Evolutionary conservation across 371 early-diverging fungal genomes (phyloP).

Genomic region (Mortierella sp.): DNA sequence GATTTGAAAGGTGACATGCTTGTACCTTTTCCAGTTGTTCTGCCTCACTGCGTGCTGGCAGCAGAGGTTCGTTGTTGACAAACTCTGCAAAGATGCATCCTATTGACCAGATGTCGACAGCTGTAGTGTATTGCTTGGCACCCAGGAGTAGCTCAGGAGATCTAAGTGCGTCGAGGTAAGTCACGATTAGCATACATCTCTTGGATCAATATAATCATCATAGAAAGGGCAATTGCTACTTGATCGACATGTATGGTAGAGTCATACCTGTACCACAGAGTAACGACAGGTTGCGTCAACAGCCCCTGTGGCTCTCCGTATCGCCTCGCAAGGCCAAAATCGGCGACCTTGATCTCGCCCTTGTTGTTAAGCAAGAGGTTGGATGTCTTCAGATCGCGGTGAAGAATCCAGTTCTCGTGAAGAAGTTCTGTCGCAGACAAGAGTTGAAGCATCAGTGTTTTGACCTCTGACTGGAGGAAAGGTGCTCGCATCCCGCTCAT

Average conservation of each 20-base stretch:
- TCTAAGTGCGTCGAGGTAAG: conserved; percentile 61
- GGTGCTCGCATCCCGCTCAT: conserved; percentile 87
- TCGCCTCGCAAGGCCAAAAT: conserved; percentile 88
- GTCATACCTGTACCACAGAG: conserved; percentile 88
- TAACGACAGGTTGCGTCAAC: conserved; percentile 92
- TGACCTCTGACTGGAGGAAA: conserved; percentile 92
- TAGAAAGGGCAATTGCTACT: neutral
- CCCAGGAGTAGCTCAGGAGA: conserved; percentile 99
- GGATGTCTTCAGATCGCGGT: conserved; percentile 98
- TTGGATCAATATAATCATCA: too few relatives aligned
- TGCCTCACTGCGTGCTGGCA: conserved; percentile 85
- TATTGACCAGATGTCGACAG: conserved; percentile 99
- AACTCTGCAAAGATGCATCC: conserved; percentile 97
- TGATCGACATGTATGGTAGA: neutral
- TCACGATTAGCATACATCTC: neutral
- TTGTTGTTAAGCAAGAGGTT: conserved; percentile 92
- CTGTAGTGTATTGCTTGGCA: conserved; percentile 90
- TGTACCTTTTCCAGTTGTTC: conserved; percentile 82
- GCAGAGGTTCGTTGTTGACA: conserved; percentile 77
- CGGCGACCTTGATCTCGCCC: conserved; percentile 89
- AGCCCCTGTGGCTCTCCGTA: conserved; percentile 81
- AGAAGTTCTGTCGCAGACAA: conserved; percentile 88
- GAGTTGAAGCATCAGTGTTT: conserved; percentile 92
- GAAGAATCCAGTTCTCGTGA: conserved; percentile 97
- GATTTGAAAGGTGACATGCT: neutral